Evolutionary conservation across 164 flowering plant species (phyloP), one percentile per base, ranked within the genome.

Genomic region (Cinnamomum chago): DNA sequence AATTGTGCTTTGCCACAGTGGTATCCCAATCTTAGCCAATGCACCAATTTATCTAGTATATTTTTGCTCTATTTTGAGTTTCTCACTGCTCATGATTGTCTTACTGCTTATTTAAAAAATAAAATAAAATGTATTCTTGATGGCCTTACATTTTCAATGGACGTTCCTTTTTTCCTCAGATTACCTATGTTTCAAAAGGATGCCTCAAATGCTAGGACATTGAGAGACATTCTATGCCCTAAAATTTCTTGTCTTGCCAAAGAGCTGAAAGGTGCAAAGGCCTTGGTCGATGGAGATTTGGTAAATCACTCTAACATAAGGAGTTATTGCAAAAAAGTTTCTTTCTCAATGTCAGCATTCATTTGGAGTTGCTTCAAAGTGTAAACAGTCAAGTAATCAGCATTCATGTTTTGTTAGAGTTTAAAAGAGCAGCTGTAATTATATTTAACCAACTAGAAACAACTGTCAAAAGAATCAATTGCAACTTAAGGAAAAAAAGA

Each of bases 201-300:
- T 77, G 76, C 79, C 67, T 81, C 89, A 51, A 80, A 76, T 68
- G 69, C 67, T 35, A 80, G 66, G 76, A 88, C 85, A 2, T 81
- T 92, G 24, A 81, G 77, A 67, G 87, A 87, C 50, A 70, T 84
- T 73, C 86, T 95, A 68, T 84, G 71, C 52, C 74, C 76, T 72
- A 90, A 84, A 78, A 87, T 95, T 73, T 79, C 83, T 51, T 40
- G 60, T 72, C 91, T 81, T 83, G 89, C 86, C 52, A 82, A 80
- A 76, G 93, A 86, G 72, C 85, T 95, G 67, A 81, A 72, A 81
- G 80, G 74, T 71, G 92, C 95, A 74, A 86, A 82, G 80, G 93
- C 90, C 58, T 50, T 92, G 64, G 78, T 92, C 77, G 88, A 91
- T 84, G 97, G 95, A 69, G 83, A 81, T 58, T 79, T 91, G 95